Evolutionary conservation across 2,329 filamentous ascomycete genomes (phyloP), one percentile per base, ranked within the genome.

Genomic region (Aspergillus latus): DNA sequence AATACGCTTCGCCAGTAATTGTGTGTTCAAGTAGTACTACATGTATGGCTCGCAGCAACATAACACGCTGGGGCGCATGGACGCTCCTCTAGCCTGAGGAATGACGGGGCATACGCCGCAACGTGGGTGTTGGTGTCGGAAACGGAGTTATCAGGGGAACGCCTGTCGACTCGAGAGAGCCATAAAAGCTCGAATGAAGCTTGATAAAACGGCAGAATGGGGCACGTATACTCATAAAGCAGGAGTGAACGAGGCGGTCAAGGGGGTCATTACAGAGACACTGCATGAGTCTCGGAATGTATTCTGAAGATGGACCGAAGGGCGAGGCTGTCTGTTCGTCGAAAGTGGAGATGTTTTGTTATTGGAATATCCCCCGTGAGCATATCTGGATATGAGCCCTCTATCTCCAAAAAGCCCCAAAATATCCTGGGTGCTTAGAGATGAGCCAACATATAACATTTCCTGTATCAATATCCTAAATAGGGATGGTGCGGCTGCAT

Each of bases 41-140:
- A 52, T 54, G 3, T 64, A 70, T 49, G 67, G 68, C 7, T 16
- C 4, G 9, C 69, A 67, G 66, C n/a, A 30, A 5, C 11, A 42
- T 2, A 61, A 68, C 16, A 0, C 10, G 0, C 11, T 16, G 0
- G 52, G 59, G 21, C 29, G 30, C 1, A 10, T 4, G 2, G 45
- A 36, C 0, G 57, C 46, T 4, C 5, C 15, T 1, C 1, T 56
- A 0, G 68, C 68, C 13, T 13, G 42, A 15, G 64, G 63, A 16
- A 7, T 2, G 7, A 40, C 0, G 37, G 43, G 2, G 3, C 49
- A 1, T 42, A 49, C 7, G 32, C 13, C 1, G 60, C 16, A 21
- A 21, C 59, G 16, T 4, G n/a, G 2, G 11, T 30, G 39, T 5
- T 40, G n/a, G 9, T 6, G 9, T 52, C 11, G 40, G 39, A 8